phyloP scores from a whole-genome alignment of 257 asterid species.

The Fraxinus pennsylvanica region DNA sequence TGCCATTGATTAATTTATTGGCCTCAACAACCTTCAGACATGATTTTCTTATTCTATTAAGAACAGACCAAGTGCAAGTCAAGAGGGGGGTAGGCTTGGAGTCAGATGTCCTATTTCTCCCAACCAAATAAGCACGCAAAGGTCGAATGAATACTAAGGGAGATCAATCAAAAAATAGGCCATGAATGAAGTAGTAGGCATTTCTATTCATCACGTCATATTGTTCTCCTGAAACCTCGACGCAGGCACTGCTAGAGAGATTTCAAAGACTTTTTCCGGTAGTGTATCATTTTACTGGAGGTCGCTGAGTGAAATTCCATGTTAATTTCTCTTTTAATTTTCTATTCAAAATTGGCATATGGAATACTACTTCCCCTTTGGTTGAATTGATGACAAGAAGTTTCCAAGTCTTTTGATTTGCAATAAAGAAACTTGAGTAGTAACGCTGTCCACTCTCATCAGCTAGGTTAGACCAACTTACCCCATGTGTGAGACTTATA shows the following conservation, averaged over 20 bases:
- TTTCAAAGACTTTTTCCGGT: neutral
- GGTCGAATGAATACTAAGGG: too few relatives aligned
- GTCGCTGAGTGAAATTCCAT: neutral
- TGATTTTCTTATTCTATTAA: neutral
- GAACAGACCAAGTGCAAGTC: too few relatives aligned
- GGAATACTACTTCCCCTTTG: neutral
- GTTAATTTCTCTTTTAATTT: neutral
- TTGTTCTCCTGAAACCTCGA: too few relatives aligned
- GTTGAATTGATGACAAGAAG: neutral
- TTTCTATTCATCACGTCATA: too few relatives aligned
- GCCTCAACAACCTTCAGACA: neutral
- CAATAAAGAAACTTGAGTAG: neutral
- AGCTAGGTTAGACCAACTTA: neutral
- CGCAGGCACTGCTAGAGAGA: too few relatives aligned
- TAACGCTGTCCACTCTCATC: neutral
- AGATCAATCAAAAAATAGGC: too few relatives aligned
- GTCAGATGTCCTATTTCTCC: too few relatives aligned
- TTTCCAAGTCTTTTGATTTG: neutral
- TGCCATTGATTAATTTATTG: neutral
- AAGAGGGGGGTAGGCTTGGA: too few relatives aligned
- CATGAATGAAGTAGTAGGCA: too few relatives aligned
- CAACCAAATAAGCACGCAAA: too few relatives aligned
- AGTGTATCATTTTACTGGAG: neutral
- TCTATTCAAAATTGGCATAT: neutral
- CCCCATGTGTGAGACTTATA: neutral